Evolutionary conservation across 2,329 filamentous ascomycete species (phyloP).

Genomic region (Pseudophaeomoniella oleicola): DNA sequence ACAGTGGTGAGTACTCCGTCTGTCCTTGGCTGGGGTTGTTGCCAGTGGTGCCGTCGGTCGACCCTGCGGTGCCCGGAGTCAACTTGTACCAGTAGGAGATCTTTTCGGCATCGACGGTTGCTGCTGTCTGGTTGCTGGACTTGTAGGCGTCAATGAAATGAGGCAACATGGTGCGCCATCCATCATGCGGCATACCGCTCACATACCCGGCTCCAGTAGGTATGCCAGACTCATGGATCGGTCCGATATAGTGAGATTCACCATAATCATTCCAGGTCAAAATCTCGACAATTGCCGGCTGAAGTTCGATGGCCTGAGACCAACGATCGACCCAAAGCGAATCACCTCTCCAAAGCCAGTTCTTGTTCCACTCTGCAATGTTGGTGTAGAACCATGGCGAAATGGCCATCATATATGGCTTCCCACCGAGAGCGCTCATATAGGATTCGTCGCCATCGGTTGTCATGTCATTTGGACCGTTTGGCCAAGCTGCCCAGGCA

Average conservation of each 20-base stretch:
- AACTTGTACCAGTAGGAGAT: constrained; percentile 20
- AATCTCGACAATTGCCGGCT: constrained; percentile 39
- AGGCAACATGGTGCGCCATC: constrained; percentile 34
- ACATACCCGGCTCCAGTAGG: constrained; percentile 35
- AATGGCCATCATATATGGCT: constrained; percentile 40
- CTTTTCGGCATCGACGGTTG: constrained; percentile 14
- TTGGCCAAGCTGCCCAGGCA: constrained; percentile 30
- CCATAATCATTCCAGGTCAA: constrained; percentile 43
- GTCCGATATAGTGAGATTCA: constrained; percentile 43
- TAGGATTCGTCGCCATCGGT: constrained; percentile 25
- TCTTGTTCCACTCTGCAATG: constrained; percentile 40
- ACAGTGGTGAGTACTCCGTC: constrained; percentile 11
- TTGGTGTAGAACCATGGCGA: constrained; percentile 45
- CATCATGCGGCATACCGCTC: constrained; percentile 33
- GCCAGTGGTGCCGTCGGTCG: constrained; percentile 17
- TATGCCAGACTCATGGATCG: constrained; percentile 30
- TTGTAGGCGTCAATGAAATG: constrained; percentile 39
- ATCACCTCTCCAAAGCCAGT: constrained; percentile 51
- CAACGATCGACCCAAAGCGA: constrained; percentile 46
- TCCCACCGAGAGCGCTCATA: constrained; percentile 19
- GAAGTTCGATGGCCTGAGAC: constrained; percentile 35
- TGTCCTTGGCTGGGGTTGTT: constrained; percentile 18
- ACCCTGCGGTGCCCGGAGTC: constrained; percentile 17
- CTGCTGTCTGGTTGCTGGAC: constrained; percentile 20
- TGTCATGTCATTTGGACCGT: constrained; percentile 20